Conservation (phyloP, 345 rosid species). For the Salix brachista region DNA sequence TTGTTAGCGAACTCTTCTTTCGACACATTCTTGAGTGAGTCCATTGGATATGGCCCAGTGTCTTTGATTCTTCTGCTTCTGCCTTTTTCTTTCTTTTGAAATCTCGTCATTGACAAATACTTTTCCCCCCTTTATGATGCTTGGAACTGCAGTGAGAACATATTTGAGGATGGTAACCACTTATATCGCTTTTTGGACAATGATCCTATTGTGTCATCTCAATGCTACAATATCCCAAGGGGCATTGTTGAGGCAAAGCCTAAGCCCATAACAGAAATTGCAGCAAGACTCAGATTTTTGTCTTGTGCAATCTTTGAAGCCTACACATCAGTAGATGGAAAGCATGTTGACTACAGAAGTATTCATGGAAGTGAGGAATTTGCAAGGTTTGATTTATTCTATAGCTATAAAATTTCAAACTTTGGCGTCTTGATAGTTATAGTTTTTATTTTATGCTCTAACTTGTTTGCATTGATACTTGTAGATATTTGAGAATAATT, state of each 20-base stretch:
- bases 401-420: neutral
- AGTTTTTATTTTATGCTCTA: neutral
- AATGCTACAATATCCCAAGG: slow-evolving; percentile 75
- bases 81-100: neutral
- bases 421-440: slow-evolving; percentile 20
- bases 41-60: neutral
- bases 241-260: slow-evolving; percentile 77
- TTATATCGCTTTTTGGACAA: slow-evolving; percentile 76
- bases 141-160: slow-evolving; percentile 55
- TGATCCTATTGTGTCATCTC: slow-evolving; percentile 66
- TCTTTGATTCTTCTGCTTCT: slow-evolving; percentile 1
- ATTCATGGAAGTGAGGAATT: slow-evolving; percentile 94
- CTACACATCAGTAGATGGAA: slow-evolving; percentile 68
- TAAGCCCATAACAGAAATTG: slow-evolving; percentile 59
- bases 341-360: slow-evolving; percentile 80
- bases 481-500: slow-evolving; percentile 68
- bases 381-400: slow-evolving; percentile 55
- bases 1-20: slow-evolving; percentile 68
- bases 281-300: slow-evolving; percentile 62
- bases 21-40: slow-evolving; percentile 74
- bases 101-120: neutral
- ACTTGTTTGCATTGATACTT: slow-evolving; percentile 2
- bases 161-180: slow-evolving; percentile 78
- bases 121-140: slow-evolving; percentile 6
- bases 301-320: slow-evolving; percentile 68